A percentile compares a stretch with the other conserved stretches of the same genome.
Conservation (phyloP, 371 early-diverging fungal species). For the Lichtheimia ornata region DNA sequence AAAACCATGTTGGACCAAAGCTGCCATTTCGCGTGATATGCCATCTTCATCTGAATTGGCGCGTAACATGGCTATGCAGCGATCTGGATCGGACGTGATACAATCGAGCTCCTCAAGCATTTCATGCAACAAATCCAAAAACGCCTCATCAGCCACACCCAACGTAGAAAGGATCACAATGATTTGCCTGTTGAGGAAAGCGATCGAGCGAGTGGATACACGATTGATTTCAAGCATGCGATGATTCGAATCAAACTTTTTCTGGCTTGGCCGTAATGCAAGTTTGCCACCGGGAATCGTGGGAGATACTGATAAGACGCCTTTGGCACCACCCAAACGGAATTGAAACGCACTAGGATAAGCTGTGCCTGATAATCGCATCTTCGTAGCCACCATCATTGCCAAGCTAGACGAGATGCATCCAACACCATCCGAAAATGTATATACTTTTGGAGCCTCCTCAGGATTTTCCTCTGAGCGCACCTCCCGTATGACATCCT, state of each 20-base stretch:
- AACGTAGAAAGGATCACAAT: constrained; percentile 62
- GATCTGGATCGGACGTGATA: constrained; percentile 27
- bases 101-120: constrained; percentile 35
- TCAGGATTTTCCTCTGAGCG: too few species aligned
- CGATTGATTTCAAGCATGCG: constrained; percentile 55
- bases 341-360: constrained; percentile 75
- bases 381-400: constrained; percentile 32
- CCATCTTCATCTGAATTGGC: constrained; percentile 51
- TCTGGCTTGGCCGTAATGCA: constrained; percentile 62
- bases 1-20: constrained; percentile 53
- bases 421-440: constrained; percentile 78
- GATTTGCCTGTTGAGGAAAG: constrained; percentile 64
- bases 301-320: constrained; percentile 48
- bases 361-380: constrained; percentile 38
- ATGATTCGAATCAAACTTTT: constrained; percentile 59
- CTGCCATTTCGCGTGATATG: constrained; percentile 28
- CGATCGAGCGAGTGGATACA: constrained; percentile 38
- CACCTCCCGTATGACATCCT: constrained; percentile 40
- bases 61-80: constrained; percentile 34
- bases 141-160: constrained; percentile 51
- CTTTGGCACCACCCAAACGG: constrained; percentile 76
- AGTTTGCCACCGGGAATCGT: constrained; percentile 27
- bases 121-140: constrained; percentile 44
- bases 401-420: constrained; percentile 56
- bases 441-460: constrained; percentile 34